phyloP scores from a whole-genome alignment of 164 flowering plant genomes.

The Aristolochia californica region DNA sequence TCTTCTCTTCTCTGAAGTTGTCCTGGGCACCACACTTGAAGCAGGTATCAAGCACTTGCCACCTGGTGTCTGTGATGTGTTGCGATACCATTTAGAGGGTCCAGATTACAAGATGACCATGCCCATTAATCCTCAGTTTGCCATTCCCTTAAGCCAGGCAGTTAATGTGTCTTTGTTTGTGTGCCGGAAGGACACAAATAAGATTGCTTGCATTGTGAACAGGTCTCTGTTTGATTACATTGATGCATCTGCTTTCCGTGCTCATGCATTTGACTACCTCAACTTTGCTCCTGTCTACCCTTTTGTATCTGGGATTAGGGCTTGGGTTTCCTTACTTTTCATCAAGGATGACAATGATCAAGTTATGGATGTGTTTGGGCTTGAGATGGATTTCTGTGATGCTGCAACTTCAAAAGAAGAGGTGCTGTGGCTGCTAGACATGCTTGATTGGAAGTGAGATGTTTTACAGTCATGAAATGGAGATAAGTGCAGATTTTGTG shows the following conservation, averaged over 20 bases:
- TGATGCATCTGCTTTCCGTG: slow-evolving; percentile 55
- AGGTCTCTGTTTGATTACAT: slow-evolving; percentile 63
- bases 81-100: slow-evolving; percentile 39
- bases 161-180: slow-evolving; percentile 65
- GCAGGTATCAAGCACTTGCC: slow-evolving; percentile 45
- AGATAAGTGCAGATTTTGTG: background rate
- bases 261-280: slow-evolving; percentile 77
- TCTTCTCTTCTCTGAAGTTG: slow-evolving; percentile 61
- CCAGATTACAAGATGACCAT: slow-evolving; percentile 73
- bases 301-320: slow-evolving; percentile 56
- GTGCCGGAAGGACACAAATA: slow-evolving; percentile 59
- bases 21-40: slow-evolving; percentile 52
- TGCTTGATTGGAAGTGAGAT: slow-evolving; percentile 66
- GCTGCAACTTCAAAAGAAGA: slow-evolving; percentile 67
- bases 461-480: background rate
- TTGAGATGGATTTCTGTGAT: slow-evolving; percentile 82
- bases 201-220: slow-evolving; percentile 55
- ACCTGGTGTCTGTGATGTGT: slow-evolving; percentile 37
- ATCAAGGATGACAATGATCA: slow-evolving; percentile 46
- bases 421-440: slow-evolving; percentile 80
- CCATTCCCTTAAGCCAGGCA: slow-evolving; percentile 37
- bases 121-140: slow-evolving; percentile 52
- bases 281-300: slow-evolving; percentile 70
- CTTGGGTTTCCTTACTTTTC: slow-evolving; percentile 83
- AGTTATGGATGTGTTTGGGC: slow-evolving; percentile 60